Base-by-base conservation (phyloP, 257 asterid genomes). In the Paraleonurus japonicus region DNA sequence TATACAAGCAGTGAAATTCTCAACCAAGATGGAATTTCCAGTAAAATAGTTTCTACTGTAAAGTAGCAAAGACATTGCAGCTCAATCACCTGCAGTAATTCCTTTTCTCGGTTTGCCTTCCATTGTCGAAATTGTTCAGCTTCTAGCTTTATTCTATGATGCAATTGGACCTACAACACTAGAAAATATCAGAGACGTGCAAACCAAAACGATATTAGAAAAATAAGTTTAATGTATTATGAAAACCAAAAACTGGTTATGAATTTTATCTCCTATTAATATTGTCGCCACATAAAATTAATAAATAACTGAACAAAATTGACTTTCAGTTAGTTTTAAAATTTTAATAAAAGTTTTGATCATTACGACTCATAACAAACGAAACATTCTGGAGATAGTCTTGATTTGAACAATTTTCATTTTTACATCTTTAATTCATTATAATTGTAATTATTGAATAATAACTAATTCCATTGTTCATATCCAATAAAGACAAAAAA, bases 51-150 rank as follows among this genome's bases (percentile, higher is more conserved):
- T 27, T 28, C 2, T 7, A 17, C 47, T 16, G 35, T 67, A 51
- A 51, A 67, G 16, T 37, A 28, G 11, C 60, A 27, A 66, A 19
- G 22, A 20, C 4, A 26, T 26, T 62, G 71, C 30, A 67, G 55
- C 47, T 33, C 73, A 51, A 65, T 59, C 76, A 83, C 92, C 92
- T 89, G 94, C 72, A 93, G 76, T 70, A 93, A 73, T 78, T 93
- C 98, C 80, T 93, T 93, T 79, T 93, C 98, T 51, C 97, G 82
- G 59, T 92, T 90, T 74, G 96, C 97, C 76, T 90, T 93, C 98
- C 98, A 93, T 55, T 87, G 97, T 51, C 98, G 91, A 76, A 93
- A 93, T 67, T 93, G 96, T 77, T 93, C 98, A 23, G 98, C 88
- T 83, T 93, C 97, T 80, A 87, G 97, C 79, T 90, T 93, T 64